A percentile compares a stretch with the other conserved stretches of the same genome.
phyloP scores from a whole-genome alignment of 1,284 basidiomycete genomes.

The Cystobasidium slooffiae region DNA sequence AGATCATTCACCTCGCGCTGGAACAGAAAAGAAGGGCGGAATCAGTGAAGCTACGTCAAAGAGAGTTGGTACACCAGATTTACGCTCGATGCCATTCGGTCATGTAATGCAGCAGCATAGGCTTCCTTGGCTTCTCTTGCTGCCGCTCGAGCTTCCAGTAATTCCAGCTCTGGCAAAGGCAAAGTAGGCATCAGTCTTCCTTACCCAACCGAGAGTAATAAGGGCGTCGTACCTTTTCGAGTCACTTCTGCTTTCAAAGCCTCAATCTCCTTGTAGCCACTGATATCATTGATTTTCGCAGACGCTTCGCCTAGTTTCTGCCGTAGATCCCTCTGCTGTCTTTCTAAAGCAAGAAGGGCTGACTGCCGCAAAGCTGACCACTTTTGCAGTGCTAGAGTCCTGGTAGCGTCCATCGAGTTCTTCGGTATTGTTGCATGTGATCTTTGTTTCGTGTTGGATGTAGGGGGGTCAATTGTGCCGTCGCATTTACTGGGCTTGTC shows the following conservation, averaged over 20 bases:
- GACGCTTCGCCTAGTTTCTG: slow-evolving; percentile 70
- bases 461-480: too few relatives aligned
- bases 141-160: slow-evolving; percentile 43
- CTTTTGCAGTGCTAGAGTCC: slow-evolving; percentile 44
- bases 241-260: slow-evolving; percentile 76
- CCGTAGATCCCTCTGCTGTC: slow-evolving; percentile 45
- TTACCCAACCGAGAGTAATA: slow-evolving; percentile 46
- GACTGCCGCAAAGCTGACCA: slow-evolving; percentile 45
- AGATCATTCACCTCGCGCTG: slow-evolving; percentile 86
- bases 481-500: not conserved
- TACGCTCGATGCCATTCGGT: slow-evolving; percentile 26
- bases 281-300: slow-evolving; percentile 76
- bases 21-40: not conserved
- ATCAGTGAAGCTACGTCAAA: not conserved
- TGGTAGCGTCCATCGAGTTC: slow-evolving; percentile 18
- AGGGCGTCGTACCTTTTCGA: slow-evolving; percentile 67
- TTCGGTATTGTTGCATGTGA: not conserved
- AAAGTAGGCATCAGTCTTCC: not conserved
- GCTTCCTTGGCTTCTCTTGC: slow-evolving; percentile 38
- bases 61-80: not conserved
- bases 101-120: slow-evolving; percentile 15
- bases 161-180: slow-evolving; percentile 45
- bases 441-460: not conserved
- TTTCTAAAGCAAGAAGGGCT: slow-evolving; percentile 36
- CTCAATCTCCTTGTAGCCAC: slow-evolving; percentile 89